A percentile compares a stretch with the other conserved stretches of the same genome.
phyloP scores from a whole-genome alignment of 1,284 basidiomycete genomes.

The Ustilago trichophora region DNA sequence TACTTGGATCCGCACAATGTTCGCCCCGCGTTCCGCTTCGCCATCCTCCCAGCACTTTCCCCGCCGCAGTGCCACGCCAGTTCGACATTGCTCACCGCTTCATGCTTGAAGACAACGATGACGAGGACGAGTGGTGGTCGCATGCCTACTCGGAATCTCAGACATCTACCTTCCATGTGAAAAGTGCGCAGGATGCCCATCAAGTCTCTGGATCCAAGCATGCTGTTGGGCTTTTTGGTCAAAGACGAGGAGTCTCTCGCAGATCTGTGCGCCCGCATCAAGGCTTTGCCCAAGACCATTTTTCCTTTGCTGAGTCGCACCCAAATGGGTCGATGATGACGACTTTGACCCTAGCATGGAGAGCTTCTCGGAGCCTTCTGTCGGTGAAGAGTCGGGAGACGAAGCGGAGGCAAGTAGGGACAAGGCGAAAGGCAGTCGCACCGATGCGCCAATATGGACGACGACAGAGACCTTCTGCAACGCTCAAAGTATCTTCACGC shows the following conservation, averaged over 20 bases:
- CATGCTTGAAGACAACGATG: conserved; percentile 13
- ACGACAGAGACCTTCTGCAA: not conserved
- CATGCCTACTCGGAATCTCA: conserved; percentile 75
- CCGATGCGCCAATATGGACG: not conserved
- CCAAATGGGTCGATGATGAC: conserved; percentile 81
- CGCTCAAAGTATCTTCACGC: not conserved
- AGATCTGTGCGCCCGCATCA: conserved; percentile 76
- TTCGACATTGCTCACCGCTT: conserved; percentile 19
- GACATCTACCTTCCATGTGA: conserved; percentile 93
- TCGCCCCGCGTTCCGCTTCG: conserved; percentile 81
- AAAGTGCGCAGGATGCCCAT: conserved; percentile 91
- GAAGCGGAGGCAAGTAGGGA: conserved; percentile 9
- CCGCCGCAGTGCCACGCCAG: conserved; percentile 28
- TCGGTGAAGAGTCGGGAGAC: conserved; percentile 24
- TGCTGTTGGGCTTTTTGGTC: conserved; percentile 92
- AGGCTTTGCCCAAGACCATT: conserved; percentile 59
- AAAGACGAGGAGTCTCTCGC: conserved; percentile 82
- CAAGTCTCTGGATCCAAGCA: conserved; percentile 90
- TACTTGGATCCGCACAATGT: conserved; percentile 96
- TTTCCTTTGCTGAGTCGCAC: conserved; percentile 74
- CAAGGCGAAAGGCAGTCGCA: not conserved
- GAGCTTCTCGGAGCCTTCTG: conserved; percentile 52
- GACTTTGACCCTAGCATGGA: conserved; percentile 78
- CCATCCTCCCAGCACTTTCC: conserved; percentile 69
- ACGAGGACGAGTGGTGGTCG: conserved; percentile 71